These are phyloP conservation scores for Pterocarpus macrocarpus DNA, from an alignment of 306 rosid genomes.

Conservation along the genomic window DNA sequence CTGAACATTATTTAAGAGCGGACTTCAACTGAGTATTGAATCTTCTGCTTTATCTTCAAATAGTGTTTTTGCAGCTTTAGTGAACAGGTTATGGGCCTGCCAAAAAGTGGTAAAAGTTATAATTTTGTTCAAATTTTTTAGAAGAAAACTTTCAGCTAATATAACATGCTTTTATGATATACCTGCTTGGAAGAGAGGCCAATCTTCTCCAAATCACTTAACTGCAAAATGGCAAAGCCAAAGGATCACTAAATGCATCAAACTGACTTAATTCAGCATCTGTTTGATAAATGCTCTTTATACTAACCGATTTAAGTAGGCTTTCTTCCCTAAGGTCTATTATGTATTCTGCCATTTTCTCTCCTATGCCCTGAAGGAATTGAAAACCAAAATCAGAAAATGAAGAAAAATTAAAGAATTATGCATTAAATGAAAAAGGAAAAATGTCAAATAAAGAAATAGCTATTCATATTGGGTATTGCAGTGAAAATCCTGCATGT, in stretches of 20 bases:
- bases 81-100: constrained; percentile 77
- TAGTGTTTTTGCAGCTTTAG: constrained; percentile 69
- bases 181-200: constrained; percentile 98
- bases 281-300: constrained; percentile 8
- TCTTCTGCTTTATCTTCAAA: constrained; percentile 63
- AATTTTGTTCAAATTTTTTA: not conserved
- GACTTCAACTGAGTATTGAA: constrained; percentile 45
- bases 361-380: constrained; percentile 81
- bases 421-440: constrained; percentile 11
- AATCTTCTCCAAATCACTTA: constrained; percentile 85
- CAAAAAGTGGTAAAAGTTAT: not conserved
- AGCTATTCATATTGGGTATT: constrained; percentile 16
- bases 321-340: constrained; percentile 81
- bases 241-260: constrained; percentile 30
- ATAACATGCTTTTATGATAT: not conserved
- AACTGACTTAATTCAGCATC: constrained; percentile 5
- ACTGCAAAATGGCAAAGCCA: constrained; percentile 59
- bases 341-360: constrained; percentile 85
- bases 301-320: constrained; percentile 84
- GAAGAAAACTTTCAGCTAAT: not conserved
- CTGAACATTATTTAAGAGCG: not conserved
- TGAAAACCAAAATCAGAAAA: not conserved
- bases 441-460: not conserved
- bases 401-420: constrained; percentile 10
- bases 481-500: constrained; percentile 25